phyloP scores from a whole-genome alignment of 2,329 filamentous ascomycete genomes.

The Colletotrichum sp. region DNA sequence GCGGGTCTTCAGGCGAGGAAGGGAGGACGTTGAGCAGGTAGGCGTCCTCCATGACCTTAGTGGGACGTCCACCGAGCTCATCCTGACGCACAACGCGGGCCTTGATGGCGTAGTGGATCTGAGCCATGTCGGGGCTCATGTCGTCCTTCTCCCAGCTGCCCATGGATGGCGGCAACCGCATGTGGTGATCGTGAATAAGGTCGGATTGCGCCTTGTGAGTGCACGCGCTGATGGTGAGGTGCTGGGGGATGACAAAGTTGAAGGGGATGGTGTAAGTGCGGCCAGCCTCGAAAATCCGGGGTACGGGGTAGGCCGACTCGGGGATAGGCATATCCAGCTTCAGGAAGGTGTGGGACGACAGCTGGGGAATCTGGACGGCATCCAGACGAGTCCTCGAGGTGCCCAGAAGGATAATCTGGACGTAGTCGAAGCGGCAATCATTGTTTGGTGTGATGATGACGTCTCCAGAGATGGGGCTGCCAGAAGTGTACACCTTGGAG shows the following conservation, averaged over 20 bases:
- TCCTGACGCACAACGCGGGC: slow-evolving; percentile 45
- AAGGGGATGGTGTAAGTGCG: slow-evolving; percentile 58
- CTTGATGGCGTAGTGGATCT: slow-evolving; percentile 57
- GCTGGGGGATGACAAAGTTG: slow-evolving; percentile 63
- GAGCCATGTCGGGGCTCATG: slow-evolving; percentile 58
- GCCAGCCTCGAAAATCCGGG: slow-evolving; percentile 53
- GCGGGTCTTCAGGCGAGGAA: slow-evolving; percentile 52
- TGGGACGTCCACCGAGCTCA: slow-evolving; percentile 25
- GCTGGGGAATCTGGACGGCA: slow-evolving; percentile 52
- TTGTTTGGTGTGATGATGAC: slow-evolving; percentile 49
- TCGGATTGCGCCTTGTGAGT: slow-evolving; percentile 50
- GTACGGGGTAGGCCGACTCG: slow-evolving; percentile 50
- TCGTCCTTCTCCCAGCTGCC: slow-evolving; percentile 60
- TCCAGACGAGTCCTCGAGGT: slow-evolving; percentile 56
- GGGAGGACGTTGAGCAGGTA: slow-evolving; percentile 60
- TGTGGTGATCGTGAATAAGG: slow-evolving; percentile 56
- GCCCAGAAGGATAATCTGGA: slow-evolving; percentile 60
- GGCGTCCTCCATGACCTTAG: slow-evolving; percentile 44
- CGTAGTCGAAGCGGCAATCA: slow-evolving; percentile 53
- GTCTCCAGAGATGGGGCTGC: slow-evolving; percentile 54
- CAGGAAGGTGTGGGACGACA: slow-evolving; percentile 58
- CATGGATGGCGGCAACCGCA: slow-evolving; percentile 58
- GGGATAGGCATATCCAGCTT: slow-evolving; percentile 61
- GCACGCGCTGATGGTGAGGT: slow-evolving; percentile 63
- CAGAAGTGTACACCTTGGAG: slow-evolving; percentile 61